A percentile compares a stretch with the other conserved stretches of the same genome.
phyloP scores from a whole-genome alignment of 2,329 filamentous ascomycete genomes.

The Aspergillus niger region DNA sequence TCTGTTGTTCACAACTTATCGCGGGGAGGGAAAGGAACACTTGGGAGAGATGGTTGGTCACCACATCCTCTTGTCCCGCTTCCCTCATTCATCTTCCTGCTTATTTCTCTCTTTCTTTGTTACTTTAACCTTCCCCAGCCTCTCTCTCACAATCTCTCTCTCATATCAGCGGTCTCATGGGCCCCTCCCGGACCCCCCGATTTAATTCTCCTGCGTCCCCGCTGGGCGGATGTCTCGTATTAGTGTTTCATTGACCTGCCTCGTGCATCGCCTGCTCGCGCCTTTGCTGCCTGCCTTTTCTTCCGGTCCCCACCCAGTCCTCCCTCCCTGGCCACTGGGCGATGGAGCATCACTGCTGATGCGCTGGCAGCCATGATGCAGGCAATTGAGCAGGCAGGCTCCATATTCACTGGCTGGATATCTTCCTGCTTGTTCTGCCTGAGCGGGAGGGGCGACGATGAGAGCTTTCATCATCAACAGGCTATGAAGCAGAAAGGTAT shows the following conservation, averaged over 20 bases:
- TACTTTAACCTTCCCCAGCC: background rate
- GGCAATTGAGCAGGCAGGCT: conserved; percentile 42
- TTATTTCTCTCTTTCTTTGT: conserved; percentile 6
- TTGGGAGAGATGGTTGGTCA: conserved; percentile 5
- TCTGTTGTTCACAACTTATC: background rate
- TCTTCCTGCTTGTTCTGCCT: conserved; percentile 42
- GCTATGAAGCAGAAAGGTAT: conserved; percentile 26
- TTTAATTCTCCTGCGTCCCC: conserved; percentile 3
- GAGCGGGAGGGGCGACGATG: conserved; percentile 26
- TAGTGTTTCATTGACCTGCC: conserved; percentile 2
- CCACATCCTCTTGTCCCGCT: background rate
- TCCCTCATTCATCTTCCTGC: background rate
- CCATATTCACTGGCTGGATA: conserved; percentile 43
- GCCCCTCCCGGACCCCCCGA: background rate
- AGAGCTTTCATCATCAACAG: conserved; percentile 27
- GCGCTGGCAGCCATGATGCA: conserved; percentile 40
- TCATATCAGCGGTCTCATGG: too few relatives aligned
- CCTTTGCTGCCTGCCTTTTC: background rate
- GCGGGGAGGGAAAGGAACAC: background rate
- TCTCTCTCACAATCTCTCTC: background rate
- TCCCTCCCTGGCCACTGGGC: background rate
- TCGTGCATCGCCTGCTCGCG: background rate
- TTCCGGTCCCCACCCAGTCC: background rate
- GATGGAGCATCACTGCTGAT: conserved; percentile 31
- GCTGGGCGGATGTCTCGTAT: background rate